Evolutionary conservation across 2,329 filamentous ascomycete genomes (phyloP).

Genomic region (Geosmithia morbida): DNA sequence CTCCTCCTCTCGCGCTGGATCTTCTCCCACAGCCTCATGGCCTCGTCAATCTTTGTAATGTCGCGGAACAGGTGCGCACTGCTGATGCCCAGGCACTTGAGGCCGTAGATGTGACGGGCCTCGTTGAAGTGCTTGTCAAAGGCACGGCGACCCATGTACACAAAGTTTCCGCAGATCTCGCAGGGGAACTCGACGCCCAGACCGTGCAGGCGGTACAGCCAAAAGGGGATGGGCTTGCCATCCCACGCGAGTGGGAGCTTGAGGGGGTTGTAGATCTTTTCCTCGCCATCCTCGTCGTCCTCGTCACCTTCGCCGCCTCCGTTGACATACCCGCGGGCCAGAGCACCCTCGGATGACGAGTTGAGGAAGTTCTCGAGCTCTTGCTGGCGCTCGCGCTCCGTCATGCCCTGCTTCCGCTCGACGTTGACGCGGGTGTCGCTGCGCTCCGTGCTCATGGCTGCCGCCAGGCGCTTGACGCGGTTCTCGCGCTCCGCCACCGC

Average conservation of each 20-base stretch:
- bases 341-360: constrained; percentile 9
- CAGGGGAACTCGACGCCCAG: constrained; percentile 89
- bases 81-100: constrained; percentile 88
- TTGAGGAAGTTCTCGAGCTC: constrained; percentile 78
- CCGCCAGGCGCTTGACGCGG: constrained; percentile 64
- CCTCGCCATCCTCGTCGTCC: constrained; percentile 64
- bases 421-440: constrained; percentile 87
- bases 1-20: constrained; percentile 75
- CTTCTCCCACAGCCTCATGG: constrained; percentile 81
- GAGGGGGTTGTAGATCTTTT: constrained; percentile 91
- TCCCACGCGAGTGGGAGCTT: constrained; percentile 96
- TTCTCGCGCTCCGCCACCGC: constrained; percentile 83
- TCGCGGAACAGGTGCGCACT: constrained; percentile 86
- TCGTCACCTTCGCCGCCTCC: constrained; percentile 54
- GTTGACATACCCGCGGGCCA: background rate
- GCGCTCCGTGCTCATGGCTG: constrained; percentile 74
- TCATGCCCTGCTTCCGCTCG: constrained; percentile 95
- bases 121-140: constrained; percentile 99
- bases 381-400: constrained; percentile 84
- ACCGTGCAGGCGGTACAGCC: constrained; percentile 94
- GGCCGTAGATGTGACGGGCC: constrained; percentile 77
- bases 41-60: constrained; percentile 85
- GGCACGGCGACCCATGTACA: constrained; percentile 93
- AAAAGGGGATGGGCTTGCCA: constrained; percentile 96
- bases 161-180: constrained; percentile 94